phyloP scores from a whole-genome alignment of 2,329 filamentous ascomycete species.

The Sporothrix brasiliensis region DNA sequence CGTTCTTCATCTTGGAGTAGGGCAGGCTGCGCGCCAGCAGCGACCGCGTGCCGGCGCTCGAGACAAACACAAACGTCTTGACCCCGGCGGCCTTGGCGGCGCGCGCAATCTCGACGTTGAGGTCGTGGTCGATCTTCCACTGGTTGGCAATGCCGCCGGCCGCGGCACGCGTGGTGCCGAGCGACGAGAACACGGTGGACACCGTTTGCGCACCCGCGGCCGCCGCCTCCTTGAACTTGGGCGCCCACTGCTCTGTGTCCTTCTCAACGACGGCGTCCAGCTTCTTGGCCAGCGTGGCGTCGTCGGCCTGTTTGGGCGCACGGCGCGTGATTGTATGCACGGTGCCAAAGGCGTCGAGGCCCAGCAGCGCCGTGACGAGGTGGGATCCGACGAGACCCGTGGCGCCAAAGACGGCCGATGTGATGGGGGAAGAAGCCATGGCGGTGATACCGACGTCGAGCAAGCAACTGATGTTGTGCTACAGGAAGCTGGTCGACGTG shows the following conservation, averaged over 20 bases:
- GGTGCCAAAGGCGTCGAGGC: constrained; percentile 54
- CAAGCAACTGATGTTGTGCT: not conserved
- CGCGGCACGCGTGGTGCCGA: constrained; percentile 76
- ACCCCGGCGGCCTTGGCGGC: constrained; percentile 73
- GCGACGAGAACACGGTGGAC: constrained; percentile 70
- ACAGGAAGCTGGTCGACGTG: not conserved
- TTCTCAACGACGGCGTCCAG: constrained; percentile 67
- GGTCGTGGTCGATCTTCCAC: constrained; percentile 83
- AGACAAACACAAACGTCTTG: constrained; percentile 77
- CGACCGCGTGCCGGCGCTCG: constrained; percentile 55
- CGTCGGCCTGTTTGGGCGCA: constrained; percentile 55
- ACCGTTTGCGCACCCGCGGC: constrained; percentile 50
- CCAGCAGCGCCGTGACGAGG: constrained; percentile 70
- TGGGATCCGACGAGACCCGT: constrained; percentile 72
- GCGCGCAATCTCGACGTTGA: constrained; percentile 77
- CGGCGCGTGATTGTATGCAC: constrained; percentile 70
- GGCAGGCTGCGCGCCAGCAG: constrained; percentile 50
- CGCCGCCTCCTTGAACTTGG: constrained; percentile 56
- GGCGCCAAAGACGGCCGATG: constrained; percentile 59
- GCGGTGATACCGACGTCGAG: not conserved
- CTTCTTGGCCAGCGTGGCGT: constrained; percentile 63
- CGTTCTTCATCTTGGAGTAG: constrained; percentile 75
- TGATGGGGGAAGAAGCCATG: constrained; percentile 29
- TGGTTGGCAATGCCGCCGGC: constrained; percentile 79
- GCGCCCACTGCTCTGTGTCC: constrained; percentile 71